These are phyloP conservation scores for Geotrichum cucujoidarum DNA, from an alignment of 1,139 yeast species.

Conservation along the genomic window DNA sequence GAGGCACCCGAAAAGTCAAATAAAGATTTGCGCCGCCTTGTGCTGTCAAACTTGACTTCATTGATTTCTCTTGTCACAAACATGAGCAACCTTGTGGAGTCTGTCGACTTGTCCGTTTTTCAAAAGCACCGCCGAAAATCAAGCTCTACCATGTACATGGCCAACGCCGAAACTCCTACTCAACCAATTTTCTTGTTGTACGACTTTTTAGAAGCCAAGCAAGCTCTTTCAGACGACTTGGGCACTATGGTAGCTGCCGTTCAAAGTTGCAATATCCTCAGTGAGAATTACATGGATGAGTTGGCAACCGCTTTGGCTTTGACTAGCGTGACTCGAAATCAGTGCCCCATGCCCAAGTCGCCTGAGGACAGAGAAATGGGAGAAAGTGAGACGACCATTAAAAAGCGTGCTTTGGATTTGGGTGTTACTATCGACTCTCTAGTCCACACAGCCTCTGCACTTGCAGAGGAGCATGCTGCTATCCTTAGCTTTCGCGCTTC, in stretches of 20 bases:
- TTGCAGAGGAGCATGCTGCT: constrained; percentile 19
- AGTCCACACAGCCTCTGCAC: constrained; percentile 15
- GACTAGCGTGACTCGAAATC: constrained; percentile 3
- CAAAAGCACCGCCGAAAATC: constrained; percentile 24
- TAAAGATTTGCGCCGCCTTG: constrained; percentile 25
- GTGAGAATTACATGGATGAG: constrained; percentile 42
- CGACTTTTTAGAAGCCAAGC: constrained; percentile 73
- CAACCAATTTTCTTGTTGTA: constrained; percentile 57
- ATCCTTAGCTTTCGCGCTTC: constrained; percentile 11
- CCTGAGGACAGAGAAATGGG: neutral
- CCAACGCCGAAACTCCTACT: constrained; percentile 13
- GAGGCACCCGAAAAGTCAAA: constrained; percentile 1
- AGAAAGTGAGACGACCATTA: constrained; percentile 14
- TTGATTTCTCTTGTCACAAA: constrained; percentile 24
- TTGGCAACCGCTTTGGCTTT: constrained; percentile 25
- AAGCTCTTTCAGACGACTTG: constrained; percentile 61
- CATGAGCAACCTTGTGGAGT: constrained; percentile 29
- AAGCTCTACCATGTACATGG: constrained; percentile 7
- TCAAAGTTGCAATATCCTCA: constrained; percentile 65
- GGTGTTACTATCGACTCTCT: constrained; percentile 21
- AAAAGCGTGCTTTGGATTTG: constrained; percentile 16
- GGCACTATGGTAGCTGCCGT: constrained; percentile 60
- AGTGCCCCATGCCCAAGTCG: neutral
- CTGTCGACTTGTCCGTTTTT: constrained; percentile 30
- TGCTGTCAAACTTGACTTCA: constrained; percentile 25